Evolutionary conservation across 495 filamentous ascomycete genomes (phyloP).

Genomic region (Lasiosphaeria miniovina): DNA sequence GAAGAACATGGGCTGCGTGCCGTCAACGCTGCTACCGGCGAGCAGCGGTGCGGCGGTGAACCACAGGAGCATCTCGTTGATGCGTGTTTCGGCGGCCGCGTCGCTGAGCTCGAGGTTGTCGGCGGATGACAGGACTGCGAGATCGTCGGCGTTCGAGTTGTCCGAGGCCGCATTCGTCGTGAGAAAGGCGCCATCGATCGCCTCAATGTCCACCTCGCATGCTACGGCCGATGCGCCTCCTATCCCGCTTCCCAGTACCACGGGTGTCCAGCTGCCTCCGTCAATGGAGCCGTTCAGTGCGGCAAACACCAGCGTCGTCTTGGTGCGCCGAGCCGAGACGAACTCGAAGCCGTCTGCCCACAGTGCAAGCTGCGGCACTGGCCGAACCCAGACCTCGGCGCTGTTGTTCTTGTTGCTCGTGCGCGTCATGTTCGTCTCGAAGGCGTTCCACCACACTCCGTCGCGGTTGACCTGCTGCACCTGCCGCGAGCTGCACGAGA

Average conservation of each 20-base stretch:
- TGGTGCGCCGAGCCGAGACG: slow-evolving; percentile 15
- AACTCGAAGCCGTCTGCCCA: slow-evolving; percentile 29
- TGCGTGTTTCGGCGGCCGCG: slow-evolving; percentile 10
- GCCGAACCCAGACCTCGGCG: slow-evolving; percentile 25
- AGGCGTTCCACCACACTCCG: slow-evolving; percentile 24
- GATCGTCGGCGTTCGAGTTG: background rate
- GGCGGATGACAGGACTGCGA: slow-evolving; percentile 23
- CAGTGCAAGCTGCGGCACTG: slow-evolving; percentile 20
- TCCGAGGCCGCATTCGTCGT: slow-evolving; percentile 3
- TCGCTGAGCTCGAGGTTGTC: slow-evolving; percentile 13
- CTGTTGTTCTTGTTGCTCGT: slow-evolving; percentile 16
- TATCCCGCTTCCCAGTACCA: slow-evolving; percentile 14
- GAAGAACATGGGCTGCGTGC: slow-evolving; percentile 29
- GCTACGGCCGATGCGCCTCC: slow-evolving; percentile 22
- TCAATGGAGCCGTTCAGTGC: slow-evolving; percentile 32
- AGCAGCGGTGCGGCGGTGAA: slow-evolving; percentile 29
- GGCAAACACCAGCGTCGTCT: slow-evolving; percentile 29
- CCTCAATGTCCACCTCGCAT: slow-evolving; percentile 25
- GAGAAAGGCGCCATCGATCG: slow-evolving; percentile 19
- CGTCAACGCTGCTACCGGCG: slow-evolving; percentile 21
- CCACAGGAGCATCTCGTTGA: slow-evolving; percentile 34
- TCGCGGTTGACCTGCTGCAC: slow-evolving; percentile 19
- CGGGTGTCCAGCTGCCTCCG: slow-evolving; percentile 14
- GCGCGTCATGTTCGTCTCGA: slow-evolving; percentile 29
- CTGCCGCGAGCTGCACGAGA: slow-evolving; percentile 21